Conservation (phyloP, 768 basidiomycete genomes). For the Lactifluus hygrophoroides region DNA sequence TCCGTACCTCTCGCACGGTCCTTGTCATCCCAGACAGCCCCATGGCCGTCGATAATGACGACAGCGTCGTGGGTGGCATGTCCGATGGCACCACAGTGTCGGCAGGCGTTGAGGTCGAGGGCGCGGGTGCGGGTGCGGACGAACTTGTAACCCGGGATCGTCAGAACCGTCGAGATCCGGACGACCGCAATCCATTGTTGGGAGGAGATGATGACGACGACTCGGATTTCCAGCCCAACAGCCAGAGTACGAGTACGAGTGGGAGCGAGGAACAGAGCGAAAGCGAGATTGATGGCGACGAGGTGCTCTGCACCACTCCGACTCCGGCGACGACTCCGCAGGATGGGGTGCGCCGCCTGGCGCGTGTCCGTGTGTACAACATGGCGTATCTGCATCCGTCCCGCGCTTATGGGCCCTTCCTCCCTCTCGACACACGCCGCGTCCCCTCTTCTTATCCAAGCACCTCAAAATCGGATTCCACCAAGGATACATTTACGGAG, state of each 20-base stretch:
- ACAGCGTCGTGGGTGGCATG: not conserved
- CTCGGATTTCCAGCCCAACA: not conserved
- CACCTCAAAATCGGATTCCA: not conserved
- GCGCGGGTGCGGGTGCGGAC: not conserved
- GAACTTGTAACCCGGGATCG: not conserved
- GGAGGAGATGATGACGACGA: not conserved
- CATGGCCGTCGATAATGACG: not conserved
- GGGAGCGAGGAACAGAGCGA: not conserved
- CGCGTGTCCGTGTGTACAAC: constrained; percentile 31
- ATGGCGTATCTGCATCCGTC: constrained; percentile 28
- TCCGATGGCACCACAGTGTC: not conserved
- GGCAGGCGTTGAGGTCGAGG: not conserved
- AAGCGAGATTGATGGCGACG: constrained; percentile 4
- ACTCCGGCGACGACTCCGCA: not conserved
- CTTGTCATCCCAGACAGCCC: not conserved
- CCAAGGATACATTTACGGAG: not conserved
- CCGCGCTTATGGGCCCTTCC: constrained; percentile 32
- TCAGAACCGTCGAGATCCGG: not conserved
- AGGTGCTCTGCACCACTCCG: not conserved
- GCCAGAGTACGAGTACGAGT: not conserved
- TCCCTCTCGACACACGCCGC: constrained; percentile 20
- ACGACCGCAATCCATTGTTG: not conserved
- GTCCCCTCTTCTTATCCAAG: not conserved
- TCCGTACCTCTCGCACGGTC: not conserved
- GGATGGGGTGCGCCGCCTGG: constrained; percentile 26